Base-by-base conservation (phyloP, 2,329 filamentous ascomycete species). In the Thielaviopsis euricoi region DNA sequence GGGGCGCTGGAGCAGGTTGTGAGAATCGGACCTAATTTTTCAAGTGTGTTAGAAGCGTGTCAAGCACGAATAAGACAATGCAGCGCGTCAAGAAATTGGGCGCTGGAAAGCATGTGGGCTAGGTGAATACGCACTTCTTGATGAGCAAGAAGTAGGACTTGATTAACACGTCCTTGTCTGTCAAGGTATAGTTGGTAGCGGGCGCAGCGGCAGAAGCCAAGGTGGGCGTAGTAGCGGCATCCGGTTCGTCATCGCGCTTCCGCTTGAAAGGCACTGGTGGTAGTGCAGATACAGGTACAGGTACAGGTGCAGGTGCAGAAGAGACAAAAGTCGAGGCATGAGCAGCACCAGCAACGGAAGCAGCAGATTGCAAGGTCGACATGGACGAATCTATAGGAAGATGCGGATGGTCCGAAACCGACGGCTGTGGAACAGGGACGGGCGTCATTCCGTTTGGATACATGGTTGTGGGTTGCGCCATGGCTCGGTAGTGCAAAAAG, bases 161-260 rank as follows among this genome's bases (percentile, higher is more conserved):
- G 56, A 74, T 68, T 56, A 73, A 64, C 58, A 69, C 65, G 61
- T 66, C 68, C 59, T 70, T 65, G 43, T 61, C 57, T n/a, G 56
- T 48, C 52, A 54, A 52, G 23, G 57, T 51, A 33, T 56, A 56
- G n/a, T 43, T 48, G 19, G 60, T 25, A 10, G 37, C 26, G 25
- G 25, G 50, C 15, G 40, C 21, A 19, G 19, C 15, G 15, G 59
- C 62, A n/a, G 62, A 61, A n/a, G 49, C 61, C 64, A 67, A 68
- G 60, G 63, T 63, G n/a, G n/a, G n/a, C 19, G 65, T 66, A 25
- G 65, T 65, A 22, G 68, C 66, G 58, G 62, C 64, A 6, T 73
- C 73, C 63, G 74, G 72, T 60, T 66, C 71, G 54, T 70, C 68
- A 64, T 80, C 77, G 73, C 79, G 79, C 71, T 83, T 83, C 67